These are phyloP conservation scores for Emericellopsis atlantica DNA, from an alignment of 2,329 filamentous ascomycete genomes.

Conservation along the genomic window DNA sequence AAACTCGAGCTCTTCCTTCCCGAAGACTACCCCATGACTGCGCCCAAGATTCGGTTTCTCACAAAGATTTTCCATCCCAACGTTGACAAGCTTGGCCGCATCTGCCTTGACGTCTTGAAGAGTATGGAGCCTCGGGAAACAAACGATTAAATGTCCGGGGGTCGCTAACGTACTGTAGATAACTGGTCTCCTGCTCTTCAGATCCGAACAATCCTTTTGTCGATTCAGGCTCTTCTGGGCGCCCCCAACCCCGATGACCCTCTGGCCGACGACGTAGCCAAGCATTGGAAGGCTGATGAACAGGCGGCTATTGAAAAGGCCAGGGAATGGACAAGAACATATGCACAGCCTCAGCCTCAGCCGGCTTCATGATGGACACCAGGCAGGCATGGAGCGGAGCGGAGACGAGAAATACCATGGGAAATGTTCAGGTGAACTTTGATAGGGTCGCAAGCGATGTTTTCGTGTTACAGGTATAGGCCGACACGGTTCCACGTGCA, in stretches of 20 bases:
- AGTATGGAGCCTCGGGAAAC: conserved; percentile 40
- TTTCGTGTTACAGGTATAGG: too few relatives aligned
- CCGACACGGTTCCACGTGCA: too few relatives aligned
- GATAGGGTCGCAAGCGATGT: too few relatives aligned
- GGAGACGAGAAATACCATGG: too few relatives aligned
- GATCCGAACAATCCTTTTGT: conserved; percentile 96
- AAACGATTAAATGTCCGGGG: neutral
- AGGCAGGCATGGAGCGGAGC: conserved; percentile 1
- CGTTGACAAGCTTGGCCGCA: conserved; percentile 92
- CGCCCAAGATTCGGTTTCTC: conserved; percentile 94
- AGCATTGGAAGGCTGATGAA: conserved; percentile 96
- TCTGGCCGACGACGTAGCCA: conserved; percentile 93
- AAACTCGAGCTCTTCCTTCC: conserved; percentile 95
- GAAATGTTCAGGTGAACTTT: too few relatives aligned
- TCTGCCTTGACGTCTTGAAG: conserved; percentile 94
- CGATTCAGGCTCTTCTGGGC: conserved; percentile 90
- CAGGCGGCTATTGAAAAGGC: conserved; percentile 85
- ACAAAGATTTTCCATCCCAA: conserved; percentile 99
- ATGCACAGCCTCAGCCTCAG: conserved; percentile 49
- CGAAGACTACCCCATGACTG: conserved; percentile 98
- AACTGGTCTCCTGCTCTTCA: conserved; percentile 98
- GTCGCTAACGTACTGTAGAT: conserved; percentile 36
- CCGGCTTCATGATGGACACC: conserved; percentile 14
- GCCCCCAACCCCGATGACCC: conserved; percentile 97
- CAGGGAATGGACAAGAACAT: conserved; percentile 79